These are phyloP conservation scores for Platanus orientalis DNA, from an alignment of 164 flowering plant species.

Conservation along the genomic window DNA sequence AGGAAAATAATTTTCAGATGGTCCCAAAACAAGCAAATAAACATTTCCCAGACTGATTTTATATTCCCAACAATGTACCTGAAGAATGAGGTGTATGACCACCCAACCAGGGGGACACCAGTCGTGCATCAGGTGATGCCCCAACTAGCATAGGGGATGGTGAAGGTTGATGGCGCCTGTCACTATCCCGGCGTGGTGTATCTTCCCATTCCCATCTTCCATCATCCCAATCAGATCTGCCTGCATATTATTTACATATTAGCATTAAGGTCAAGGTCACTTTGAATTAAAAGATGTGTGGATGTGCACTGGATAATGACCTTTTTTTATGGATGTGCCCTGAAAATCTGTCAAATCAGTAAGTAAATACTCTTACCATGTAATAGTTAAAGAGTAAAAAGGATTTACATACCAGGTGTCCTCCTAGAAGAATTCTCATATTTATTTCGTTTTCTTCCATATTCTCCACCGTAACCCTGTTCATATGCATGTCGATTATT, in stretches of 20 bases:
- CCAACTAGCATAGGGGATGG: constrained; percentile 84
- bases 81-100: constrained; percentile 54
- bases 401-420: constrained; percentile 50
- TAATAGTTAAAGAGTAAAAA: not conserved
- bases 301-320: not conserved
- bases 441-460: constrained; percentile 48
- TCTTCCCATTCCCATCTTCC: constrained; percentile 95
- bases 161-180: constrained; percentile 60
- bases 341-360: no score
- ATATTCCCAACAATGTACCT: constrained; percentile 31
- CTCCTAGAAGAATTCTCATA: constrained; percentile 43
- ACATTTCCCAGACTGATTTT: not conserved
- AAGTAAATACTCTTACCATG: no score
- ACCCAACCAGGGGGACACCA: constrained; percentile 85
- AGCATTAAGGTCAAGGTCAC: not conserved
- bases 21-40: not conserved
- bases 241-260: constrained; percentile 24
- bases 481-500: constrained; percentile 31
- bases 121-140: constrained; percentile 87
- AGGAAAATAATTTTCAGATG: not conserved
- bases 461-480: constrained; percentile 28
- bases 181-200: constrained; percentile 60
- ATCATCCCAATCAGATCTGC: constrained; percentile 87
- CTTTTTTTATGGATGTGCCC: not conserved
- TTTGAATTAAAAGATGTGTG: not conserved